Percentiles rank a stretch among this genome's conserved stretches.
phyloP scores from a whole-genome alignment of 352 stramenopile species.

The Paralagenidium karlingii region DNA sequence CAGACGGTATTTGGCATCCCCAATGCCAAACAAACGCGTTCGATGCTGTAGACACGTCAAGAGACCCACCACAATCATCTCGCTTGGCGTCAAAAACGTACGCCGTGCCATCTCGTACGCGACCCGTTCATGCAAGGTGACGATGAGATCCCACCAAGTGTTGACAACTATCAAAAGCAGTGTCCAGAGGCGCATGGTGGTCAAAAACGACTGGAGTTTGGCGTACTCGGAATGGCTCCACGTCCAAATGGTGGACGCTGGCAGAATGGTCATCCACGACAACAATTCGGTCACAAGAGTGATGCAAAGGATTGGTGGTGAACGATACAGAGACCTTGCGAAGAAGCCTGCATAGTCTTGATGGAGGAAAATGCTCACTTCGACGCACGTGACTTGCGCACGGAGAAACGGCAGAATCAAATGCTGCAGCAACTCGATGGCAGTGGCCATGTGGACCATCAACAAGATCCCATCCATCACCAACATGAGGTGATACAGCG shows the following conservation, averaged over 20 bases:
- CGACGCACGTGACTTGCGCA: no score
- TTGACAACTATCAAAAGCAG: slow-evolving; percentile 8
- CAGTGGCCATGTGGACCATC: slow-evolving; percentile 11
- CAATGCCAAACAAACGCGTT: slow-evolving; percentile 9
- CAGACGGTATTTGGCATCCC: slow-evolving; percentile 10
- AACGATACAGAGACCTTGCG: slow-evolving; percentile 28
- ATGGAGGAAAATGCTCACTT: no score
- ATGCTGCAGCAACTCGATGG: slow-evolving; percentile 5
- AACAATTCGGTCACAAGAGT: slow-evolving; percentile 14
- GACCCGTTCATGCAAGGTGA: slow-evolving; percentile 1
- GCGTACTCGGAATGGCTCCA: slow-evolving; percentile 7
- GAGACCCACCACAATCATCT: slow-evolving; percentile 10
- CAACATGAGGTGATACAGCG: slow-evolving; percentile 15
- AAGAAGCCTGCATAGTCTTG: slow-evolving; percentile 3
- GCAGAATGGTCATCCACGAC: slow-evolving; percentile 43
- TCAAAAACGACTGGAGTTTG: slow-evolving; percentile 4
- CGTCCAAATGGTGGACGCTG: slow-evolving; percentile 29
- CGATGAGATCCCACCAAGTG: slow-evolving; percentile 3
- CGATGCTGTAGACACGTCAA: slow-evolving; percentile 3
- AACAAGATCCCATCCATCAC: slow-evolving; percentile 10
- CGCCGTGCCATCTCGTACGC: slow-evolving; percentile 5
- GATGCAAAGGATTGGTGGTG: slow-evolving; percentile 13
- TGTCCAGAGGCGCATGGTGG: slow-evolving; percentile 2
- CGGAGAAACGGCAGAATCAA: slow-evolving; percentile 8
- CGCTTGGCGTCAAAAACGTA: slow-evolving; percentile 10